phyloP scores from a whole-genome alignment of 2,329 filamentous ascomycete genomes.

The Daldinia sp. region DNA sequence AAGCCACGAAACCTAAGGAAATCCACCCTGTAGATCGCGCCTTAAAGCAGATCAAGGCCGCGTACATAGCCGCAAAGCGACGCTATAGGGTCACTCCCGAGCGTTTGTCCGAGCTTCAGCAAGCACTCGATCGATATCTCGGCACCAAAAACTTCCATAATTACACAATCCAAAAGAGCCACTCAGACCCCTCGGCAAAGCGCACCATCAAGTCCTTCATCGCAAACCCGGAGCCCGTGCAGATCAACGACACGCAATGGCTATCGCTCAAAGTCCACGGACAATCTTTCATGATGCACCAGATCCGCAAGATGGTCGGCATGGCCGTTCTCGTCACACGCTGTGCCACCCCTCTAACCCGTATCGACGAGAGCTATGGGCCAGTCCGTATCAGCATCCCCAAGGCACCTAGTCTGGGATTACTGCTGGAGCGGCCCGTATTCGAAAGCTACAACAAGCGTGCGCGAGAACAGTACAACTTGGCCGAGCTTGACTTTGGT shows the following conservation, averaged over 20 bases:
- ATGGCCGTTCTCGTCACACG: constrained; percentile 88
- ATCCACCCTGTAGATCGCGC: constrained; percentile 70
- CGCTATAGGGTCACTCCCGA: constrained; percentile 81
- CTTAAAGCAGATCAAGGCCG: constrained; percentile 80
- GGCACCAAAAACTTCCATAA: constrained; percentile 97
- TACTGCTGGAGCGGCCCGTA: constrained; percentile 90
- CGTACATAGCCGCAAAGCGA: constrained; percentile 85
- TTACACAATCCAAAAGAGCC: constrained; percentile 92
- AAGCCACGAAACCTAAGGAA: constrained; percentile 54
- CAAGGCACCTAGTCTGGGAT: constrained; percentile 89
- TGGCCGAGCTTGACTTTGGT: constrained; percentile 80
- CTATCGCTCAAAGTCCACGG: constrained; percentile 95
- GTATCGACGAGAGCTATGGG: constrained; percentile 81
- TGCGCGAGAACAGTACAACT: constrained; percentile 71
- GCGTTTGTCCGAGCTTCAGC: constrained; percentile 81
- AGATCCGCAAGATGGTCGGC: constrained; percentile 99
- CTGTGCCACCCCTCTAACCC: constrained; percentile 79
- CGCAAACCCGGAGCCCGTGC: constrained; percentile 79
- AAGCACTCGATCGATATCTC: constrained; percentile 78
- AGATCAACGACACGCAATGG: constrained; percentile 95
- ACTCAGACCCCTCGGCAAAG: constrained; percentile 84
- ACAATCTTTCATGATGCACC: constrained; percentile 99
- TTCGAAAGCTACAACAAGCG: constrained; percentile 90
- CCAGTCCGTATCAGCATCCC: constrained; percentile 84
- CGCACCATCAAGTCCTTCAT: constrained; percentile 93